A percentile compares a stretch with the other conserved stretches of the same genome.
Conservation (phyloP, 768 basidiomycete species). For the Bullera alba region DNA sequence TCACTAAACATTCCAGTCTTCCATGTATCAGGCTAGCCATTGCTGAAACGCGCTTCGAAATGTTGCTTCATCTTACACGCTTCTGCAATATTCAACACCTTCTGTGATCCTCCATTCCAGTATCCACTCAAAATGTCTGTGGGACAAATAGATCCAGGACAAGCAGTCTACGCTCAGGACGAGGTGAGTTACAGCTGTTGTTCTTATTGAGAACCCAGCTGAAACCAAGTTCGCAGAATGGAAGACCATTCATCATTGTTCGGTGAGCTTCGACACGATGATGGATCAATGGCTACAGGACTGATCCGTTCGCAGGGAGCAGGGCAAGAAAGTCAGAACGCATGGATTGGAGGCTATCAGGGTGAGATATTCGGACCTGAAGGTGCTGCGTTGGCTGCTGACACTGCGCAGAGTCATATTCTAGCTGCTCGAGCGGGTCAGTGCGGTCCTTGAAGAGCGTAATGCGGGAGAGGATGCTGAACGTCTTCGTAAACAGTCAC, state of each 20-base stretch:
- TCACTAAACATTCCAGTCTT: too few species aligned
- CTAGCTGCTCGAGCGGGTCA: slow-evolving; percentile 65
- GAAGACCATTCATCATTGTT: slow-evolving; percentile 94
- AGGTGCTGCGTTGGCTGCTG: background rate
- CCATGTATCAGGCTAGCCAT: too few species aligned
- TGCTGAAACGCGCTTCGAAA: too few species aligned
- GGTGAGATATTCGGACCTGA: slow-evolving; percentile 49
- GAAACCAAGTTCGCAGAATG: slow-evolving; percentile 58
- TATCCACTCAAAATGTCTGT: slow-evolving; percentile 25
- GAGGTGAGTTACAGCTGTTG: slow-evolving; percentile 32
- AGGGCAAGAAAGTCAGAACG: slow-evolving; percentile 79
- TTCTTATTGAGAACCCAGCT: slow-evolving; percentile 1
- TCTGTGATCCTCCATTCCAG: background rate
- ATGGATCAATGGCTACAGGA: background rate
- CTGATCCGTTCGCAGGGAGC: slow-evolving; percentile 55
- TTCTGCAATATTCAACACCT: too few species aligned
- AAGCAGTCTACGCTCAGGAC: slow-evolving; percentile 47
- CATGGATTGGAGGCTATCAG: slow-evolving; percentile 95
- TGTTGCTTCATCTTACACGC: too few species aligned
- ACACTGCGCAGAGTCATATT: slow-evolving; percentile 60
- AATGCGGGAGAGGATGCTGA: background rate
- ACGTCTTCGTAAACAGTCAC: slow-evolving; percentile 65
- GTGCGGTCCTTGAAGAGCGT: slow-evolving; percentile 1
- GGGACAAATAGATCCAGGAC: slow-evolving; percentile 44
- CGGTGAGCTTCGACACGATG: slow-evolving; percentile 33